Conservation (phyloP, 257 asterid species). For the Leptodermis oblonga region DNA sequence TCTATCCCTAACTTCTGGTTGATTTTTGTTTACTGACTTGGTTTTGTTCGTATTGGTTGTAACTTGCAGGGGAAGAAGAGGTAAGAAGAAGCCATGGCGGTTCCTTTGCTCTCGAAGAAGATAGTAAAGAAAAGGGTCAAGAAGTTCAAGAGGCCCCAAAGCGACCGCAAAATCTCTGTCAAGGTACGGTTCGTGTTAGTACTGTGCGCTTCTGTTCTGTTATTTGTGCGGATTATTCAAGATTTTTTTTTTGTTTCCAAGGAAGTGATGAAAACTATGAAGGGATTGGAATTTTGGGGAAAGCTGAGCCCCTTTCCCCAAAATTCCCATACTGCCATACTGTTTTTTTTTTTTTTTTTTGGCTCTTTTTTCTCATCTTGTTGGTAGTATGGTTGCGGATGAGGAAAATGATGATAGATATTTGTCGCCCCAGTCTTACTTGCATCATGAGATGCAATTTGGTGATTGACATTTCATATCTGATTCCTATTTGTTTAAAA, state of each 20-base stretch:
- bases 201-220: too few species aligned
- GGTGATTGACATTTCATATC: slow-evolving; percentile 37
- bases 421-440: slow-evolving; percentile 54
- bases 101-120: slow-evolving; percentile 31
- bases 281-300: too few species aligned
- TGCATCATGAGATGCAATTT: slow-evolving; percentile 30
- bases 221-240: too few species aligned
- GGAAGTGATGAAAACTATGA: neutral
- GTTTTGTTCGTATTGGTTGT: neutral
- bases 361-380: neutral
- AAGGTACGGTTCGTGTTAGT: slow-evolving; percentile 15
- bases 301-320: too few species aligned
- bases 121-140: slow-evolving; percentile 33
- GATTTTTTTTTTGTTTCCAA: neutral
- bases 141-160: slow-evolving; percentile 35
- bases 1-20: too few species aligned
- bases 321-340: too few species aligned
- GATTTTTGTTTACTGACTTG: neutral
- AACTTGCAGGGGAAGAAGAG: neutral
- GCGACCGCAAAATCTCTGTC: slow-evolving; percentile 35
- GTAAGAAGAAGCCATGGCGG: slow-evolving; percentile 22
- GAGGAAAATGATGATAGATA: slow-evolving; percentile 28
- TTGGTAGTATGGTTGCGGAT: neutral
- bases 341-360: neutral
- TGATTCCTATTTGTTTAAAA: slow-evolving; percentile 19